A percentile compares a stretch with the other conserved stretches of the same genome.
Conservation (phyloP, 352 stramenopile species). For the Phytophthora megakarya region DNA sequence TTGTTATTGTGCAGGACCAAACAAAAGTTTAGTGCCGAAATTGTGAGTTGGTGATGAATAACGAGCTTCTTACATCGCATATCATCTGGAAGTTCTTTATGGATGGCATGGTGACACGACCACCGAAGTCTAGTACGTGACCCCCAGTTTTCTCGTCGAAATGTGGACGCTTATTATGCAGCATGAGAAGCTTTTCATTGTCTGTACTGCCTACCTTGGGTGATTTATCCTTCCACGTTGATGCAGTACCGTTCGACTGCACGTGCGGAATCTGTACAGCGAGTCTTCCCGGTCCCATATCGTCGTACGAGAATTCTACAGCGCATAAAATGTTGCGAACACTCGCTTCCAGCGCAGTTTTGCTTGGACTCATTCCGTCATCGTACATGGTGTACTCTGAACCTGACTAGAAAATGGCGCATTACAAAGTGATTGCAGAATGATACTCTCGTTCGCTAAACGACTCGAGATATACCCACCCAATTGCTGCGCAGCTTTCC, state of each 20-base stretch:
- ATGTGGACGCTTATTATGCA: slow-evolving; percentile 91
- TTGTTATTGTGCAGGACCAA: background rate
- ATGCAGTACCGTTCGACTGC: slow-evolving; percentile 26
- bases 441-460: background rate
- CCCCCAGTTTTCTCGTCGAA: slow-evolving; percentile 55
- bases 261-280: slow-evolving; percentile 49
- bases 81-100: slow-evolving; percentile 81
- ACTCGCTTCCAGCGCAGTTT: slow-evolving; percentile 49
- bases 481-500: slow-evolving; percentile 69
- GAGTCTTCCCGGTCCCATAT: slow-evolving; percentile 63
- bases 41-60: slow-evolving; percentile 46
- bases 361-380: slow-evolving; percentile 52
- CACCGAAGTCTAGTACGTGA: slow-evolving; percentile 70
- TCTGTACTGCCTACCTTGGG: background rate
- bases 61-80: slow-evolving; percentile 41
- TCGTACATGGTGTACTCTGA: slow-evolving; percentile 70
- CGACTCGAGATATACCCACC: slow-evolving; percentile 22
- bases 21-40: background rate
- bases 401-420: slow-evolving; percentile 35
- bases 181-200: slow-evolving; percentile 42
- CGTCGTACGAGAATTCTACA: slow-evolving; percentile 73
- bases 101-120: slow-evolving; percentile 68
- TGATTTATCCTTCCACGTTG: slow-evolving; percentile 39
- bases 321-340: slow-evolving; percentile 51
- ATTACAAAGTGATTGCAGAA: background rate